Evolutionary conservation across 2,329 filamentous ascomycete species (phyloP).

Genomic region (Phaeosphaeria sp.): DNA sequence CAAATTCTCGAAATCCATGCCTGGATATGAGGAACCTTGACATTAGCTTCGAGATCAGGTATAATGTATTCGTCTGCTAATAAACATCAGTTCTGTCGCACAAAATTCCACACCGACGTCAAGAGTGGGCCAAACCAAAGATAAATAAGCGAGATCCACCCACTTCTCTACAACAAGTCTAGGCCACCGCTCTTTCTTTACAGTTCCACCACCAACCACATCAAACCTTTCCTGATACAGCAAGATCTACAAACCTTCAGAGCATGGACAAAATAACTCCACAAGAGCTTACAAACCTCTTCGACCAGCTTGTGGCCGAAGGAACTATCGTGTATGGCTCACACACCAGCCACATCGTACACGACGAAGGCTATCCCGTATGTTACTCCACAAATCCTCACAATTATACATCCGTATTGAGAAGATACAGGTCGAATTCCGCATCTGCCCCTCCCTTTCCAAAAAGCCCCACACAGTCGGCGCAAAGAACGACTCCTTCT

Average conservation of each 20-base stretch:
- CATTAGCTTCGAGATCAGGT: neutral
- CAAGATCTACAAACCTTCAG: neutral
- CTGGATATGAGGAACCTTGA: neutral
- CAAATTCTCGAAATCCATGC: neutral
- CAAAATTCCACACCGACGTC: neutral
- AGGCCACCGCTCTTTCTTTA: neutral
- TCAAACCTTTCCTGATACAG: neutral
- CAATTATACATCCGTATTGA: neutral
- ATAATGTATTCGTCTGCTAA: neutral
- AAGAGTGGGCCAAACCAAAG: neutral
- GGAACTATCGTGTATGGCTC: conserved; percentile 33
- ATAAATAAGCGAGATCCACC: conserved; percentile 4
- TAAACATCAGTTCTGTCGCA: neutral
- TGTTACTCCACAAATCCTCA: neutral
- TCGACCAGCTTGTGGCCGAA: conserved; percentile 36
- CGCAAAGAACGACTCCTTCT: conserved; percentile 24
- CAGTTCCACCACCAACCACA: neutral
- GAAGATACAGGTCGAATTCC: conserved; percentile 37
- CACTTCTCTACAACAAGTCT: neutral
- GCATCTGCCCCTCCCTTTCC: conserved; percentile 35
- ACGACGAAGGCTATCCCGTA: conserved; percentile 38
- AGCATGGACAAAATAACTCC: conserved; percentile 22
- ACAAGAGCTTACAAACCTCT: conserved; percentile 18
- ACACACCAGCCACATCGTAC: conserved; percentile 19
- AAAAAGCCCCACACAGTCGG: conserved; percentile 40